Evolutionary conservation across 2,329 filamentous ascomycete genomes (phyloP).

Genomic region (Orbilia quercus): DNA sequence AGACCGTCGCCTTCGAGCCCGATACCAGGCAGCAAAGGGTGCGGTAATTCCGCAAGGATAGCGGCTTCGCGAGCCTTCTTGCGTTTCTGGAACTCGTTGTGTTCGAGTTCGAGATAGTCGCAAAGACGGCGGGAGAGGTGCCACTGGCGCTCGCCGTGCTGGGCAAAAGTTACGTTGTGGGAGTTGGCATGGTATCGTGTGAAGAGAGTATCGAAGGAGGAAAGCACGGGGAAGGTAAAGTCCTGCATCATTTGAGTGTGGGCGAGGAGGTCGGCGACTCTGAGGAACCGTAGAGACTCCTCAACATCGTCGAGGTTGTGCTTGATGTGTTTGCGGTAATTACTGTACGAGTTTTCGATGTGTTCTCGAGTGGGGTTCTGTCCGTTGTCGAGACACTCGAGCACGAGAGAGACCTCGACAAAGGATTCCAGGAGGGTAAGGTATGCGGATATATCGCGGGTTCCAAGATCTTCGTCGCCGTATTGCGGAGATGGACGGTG

Average conservation of each 20-base stretch:
- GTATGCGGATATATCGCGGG: slow-evolving; percentile 52
- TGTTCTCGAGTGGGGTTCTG: slow-evolving; percentile 39
- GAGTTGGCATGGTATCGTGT: slow-evolving; percentile 43
- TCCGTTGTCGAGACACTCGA: slow-evolving; percentile 46
- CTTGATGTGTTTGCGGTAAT: slow-evolving; percentile 49
- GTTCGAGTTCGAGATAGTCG: slow-evolving; percentile 46
- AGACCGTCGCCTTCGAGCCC: slow-evolving; percentile 22
- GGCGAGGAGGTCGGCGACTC: slow-evolving; percentile 29
- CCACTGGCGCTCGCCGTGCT: slow-evolving; percentile 50
- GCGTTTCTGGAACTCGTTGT: slow-evolving; percentile 51
- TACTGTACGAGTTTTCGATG: slow-evolving; percentile 49
- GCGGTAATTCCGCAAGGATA: slow-evolving; percentile 34
- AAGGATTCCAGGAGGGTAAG: slow-evolving; percentile 47
- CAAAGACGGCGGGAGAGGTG: slow-evolving; percentile 44
- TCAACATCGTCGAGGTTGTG: slow-evolving; percentile 46
- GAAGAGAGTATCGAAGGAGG: slow-evolving; percentile 49
- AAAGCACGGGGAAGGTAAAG: slow-evolving; percentile 50
- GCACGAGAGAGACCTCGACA: slow-evolving; percentile 38
- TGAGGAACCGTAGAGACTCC: slow-evolving; percentile 44
- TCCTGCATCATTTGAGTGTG: slow-evolving; percentile 54
- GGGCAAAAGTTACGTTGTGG: slow-evolving; percentile 50
- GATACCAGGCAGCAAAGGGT: slow-evolving; percentile 21
- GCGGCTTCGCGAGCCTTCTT: slow-evolving; percentile 37
- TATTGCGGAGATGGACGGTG: slow-evolving; percentile 20
- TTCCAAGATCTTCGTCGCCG: slow-evolving; percentile 38